Evolutionary conservation across 768 basidiomycete genomes (phyloP), one percentile per base, ranked within the genome.

Genomic region (Lactifluus subvellereus): DNA sequence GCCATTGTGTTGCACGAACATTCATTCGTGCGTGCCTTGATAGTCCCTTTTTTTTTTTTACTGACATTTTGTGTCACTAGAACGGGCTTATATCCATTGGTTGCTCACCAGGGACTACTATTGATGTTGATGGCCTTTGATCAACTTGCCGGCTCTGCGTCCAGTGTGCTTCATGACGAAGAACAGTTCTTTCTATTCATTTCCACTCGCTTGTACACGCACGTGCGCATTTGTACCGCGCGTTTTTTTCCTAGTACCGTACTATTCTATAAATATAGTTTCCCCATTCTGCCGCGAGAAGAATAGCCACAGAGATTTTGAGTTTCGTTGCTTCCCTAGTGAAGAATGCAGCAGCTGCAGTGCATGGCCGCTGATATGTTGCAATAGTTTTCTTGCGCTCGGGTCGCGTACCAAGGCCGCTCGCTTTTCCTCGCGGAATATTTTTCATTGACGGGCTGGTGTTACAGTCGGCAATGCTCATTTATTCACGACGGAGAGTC

Each of bases 201-300:
- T 53, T 4, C 32, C 57, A 48, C 37, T 58, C 57, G 50, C 55
- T 48, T 48, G 47, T 48, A 30, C 22, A 61, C 42, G 49, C 48
- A 38, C 55, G 7, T 9, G 40, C 10, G 13, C 38, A 13, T 56
- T 42, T 37, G 43, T 57, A 43, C 16, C 6, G 33, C 55, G 49
- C 16, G 47, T 62, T 8, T 48, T 30, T 48, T 10, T 54, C 11
- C 11, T 52, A 42, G 43, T 63, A 54, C 8, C n/a, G 42, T 42
- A 54, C 59, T 48, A 54, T 60, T 49, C 22, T 48, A 47, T 52
- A 54, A 37, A 30, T 35, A 3, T 60, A 60, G 45, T 60, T 54
- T 54, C 40, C 48, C 10, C 38, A 40, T 40, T 22, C 7, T 47
- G 37, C 20, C 7, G 14, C 20, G 13, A 57, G 18, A 3, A 48